A percentile compares a stretch with the other conserved stretches of the same genome.
Evolutionary conservation across 441 rosid genomes (phyloP).

Genomic region (Bruguiera hainesii): DNA sequence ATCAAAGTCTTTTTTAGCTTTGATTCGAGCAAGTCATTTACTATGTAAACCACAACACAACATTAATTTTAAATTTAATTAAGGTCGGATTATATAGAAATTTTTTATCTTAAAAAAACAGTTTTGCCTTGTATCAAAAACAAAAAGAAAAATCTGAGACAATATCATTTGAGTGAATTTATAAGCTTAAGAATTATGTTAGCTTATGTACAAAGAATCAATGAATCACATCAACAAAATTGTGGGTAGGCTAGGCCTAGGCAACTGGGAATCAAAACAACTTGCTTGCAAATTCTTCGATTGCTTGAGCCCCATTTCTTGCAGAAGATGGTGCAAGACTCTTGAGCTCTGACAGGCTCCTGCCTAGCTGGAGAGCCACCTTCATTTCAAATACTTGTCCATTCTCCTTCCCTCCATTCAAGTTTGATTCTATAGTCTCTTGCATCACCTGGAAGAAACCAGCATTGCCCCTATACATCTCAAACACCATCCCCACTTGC

Average conservation of each 20-base stretch:
- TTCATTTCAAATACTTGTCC: slow-evolving; percentile 25
- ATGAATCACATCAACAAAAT: neutral
- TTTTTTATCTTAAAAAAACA: too few relatives aligned
- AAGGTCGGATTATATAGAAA: too few relatives aligned
- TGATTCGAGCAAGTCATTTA: too few relatives aligned
- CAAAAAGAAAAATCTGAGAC: too few relatives aligned
- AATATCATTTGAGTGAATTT: too few relatives aligned
- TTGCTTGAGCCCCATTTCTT: slow-evolving; percentile 6
- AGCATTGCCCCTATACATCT: slow-evolving; percentile 30
- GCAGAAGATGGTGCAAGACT: slow-evolving; percentile 21
- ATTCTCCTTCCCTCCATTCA: slow-evolving; percentile 28
- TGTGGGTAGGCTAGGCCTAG: neutral
- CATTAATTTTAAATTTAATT: too few relatives aligned
- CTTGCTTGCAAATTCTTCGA: slow-evolving; percentile 42
- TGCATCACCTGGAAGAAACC: slow-evolving; percentile 36
- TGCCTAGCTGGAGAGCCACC: slow-evolving; percentile 37
- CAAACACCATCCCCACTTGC: slow-evolving; percentile 35
- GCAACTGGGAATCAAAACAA: slow-evolving; percentile 22
- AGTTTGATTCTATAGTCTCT: slow-evolving; percentile 27
- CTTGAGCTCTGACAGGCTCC: slow-evolving; percentile 36
- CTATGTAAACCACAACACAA: too few relatives aligned
- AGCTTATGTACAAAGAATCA: slow-evolving; percentile 8
- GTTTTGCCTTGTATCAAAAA: too few relatives aligned
- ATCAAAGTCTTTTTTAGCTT: too few relatives aligned
- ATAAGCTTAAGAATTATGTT: neutral